These are phyloP conservation scores for Blastocladiella britannica DNA, from an alignment of 192 early-diverging fungal genomes.

Conservation along the genomic window DNA sequence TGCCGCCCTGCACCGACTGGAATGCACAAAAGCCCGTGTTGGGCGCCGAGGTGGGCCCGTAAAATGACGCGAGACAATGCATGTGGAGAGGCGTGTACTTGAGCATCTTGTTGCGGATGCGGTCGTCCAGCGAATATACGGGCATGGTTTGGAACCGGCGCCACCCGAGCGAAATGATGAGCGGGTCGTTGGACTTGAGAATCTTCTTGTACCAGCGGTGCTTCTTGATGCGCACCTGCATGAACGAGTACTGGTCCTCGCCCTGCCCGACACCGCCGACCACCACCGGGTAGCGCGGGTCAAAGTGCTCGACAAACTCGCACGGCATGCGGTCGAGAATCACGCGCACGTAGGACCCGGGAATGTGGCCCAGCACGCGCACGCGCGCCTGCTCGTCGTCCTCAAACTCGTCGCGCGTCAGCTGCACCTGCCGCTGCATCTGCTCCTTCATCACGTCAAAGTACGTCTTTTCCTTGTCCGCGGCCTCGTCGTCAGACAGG, in stretches of 20 bases:
- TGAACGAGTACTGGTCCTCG: constrained; percentile 85
- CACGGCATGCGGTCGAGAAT: constrained; percentile 73
- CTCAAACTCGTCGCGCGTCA: constrained; percentile 74
- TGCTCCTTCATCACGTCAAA: constrained; percentile 80
- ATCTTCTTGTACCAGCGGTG: constrained; percentile 93
- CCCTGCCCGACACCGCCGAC: constrained; percentile 70
- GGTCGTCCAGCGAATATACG: constrained; percentile 77
- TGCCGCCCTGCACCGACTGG: constrained; percentile 40
- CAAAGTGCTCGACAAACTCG: constrained; percentile 85
- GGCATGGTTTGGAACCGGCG: constrained; percentile 93
- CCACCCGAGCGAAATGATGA: constrained; percentile 96
- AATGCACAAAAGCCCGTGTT: constrained; percentile 92
- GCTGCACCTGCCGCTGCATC: constrained; percentile 57
- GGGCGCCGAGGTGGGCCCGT: constrained; percentile 83
- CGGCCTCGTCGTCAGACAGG: constrained; percentile 10
- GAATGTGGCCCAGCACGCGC: constrained; percentile 74
- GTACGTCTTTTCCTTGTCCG: constrained; percentile 57
- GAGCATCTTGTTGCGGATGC: constrained; percentile 85
- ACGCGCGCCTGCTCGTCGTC: constrained; percentile 50
- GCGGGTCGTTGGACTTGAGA: constrained; percentile 91
- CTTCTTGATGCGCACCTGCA: constrained; percentile 88
- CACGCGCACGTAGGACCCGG: constrained; percentile 84
- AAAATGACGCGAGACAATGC: constrained; percentile 93
- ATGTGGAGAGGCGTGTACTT: constrained; percentile 99
- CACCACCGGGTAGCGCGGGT: constrained; percentile 75